These are phyloP conservation scores for Phaeosphaeriaceae sp. DNA, from an alignment of 2,329 filamentous ascomycete species.

Conservation along the genomic window DNA sequence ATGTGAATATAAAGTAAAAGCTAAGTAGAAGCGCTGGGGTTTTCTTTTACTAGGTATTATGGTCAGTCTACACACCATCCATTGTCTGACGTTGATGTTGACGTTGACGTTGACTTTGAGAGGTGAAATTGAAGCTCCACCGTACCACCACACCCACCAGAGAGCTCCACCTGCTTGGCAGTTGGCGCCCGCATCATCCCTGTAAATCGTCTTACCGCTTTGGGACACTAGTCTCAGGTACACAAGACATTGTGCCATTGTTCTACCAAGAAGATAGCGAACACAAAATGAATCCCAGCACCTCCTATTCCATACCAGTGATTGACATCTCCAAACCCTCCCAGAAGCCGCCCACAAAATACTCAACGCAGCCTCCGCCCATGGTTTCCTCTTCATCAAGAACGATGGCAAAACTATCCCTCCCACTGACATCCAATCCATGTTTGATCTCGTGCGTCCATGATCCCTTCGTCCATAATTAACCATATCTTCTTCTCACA, in stretches of 20 bases:
- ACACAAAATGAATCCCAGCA: not conserved
- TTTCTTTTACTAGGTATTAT: too few species aligned
- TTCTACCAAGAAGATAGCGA: not conserved
- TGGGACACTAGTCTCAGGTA: constrained; percentile 1
- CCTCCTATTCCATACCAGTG: constrained; percentile 67
- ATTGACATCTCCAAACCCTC: constrained; percentile 76
- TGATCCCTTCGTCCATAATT: too few species aligned
- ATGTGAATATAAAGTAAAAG: too few species aligned
- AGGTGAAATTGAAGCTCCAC: not conserved
- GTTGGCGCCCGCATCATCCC: constrained; percentile 2
- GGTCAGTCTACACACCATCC: too few species aligned
- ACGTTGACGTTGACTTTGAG: not conserved
- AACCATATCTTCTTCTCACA: not conserved
- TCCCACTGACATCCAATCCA: constrained; percentile 67
- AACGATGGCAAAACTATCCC: constrained; percentile 75
- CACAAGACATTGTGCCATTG: not conserved
- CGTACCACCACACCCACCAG: not conserved
- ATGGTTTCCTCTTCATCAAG: constrained; percentile 90
- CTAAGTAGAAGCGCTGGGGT: not conserved
- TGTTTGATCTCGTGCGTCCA: constrained; percentile 74
- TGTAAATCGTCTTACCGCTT: not conserved
- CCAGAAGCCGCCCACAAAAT: constrained; percentile 69
- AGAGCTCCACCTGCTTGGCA: not conserved
- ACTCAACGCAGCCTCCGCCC: constrained; percentile 78
- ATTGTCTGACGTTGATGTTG: too few species aligned